phyloP scores from a whole-genome alignment of 371 early-diverging fungal genomes.

The Umbelopsis sp. region DNA sequence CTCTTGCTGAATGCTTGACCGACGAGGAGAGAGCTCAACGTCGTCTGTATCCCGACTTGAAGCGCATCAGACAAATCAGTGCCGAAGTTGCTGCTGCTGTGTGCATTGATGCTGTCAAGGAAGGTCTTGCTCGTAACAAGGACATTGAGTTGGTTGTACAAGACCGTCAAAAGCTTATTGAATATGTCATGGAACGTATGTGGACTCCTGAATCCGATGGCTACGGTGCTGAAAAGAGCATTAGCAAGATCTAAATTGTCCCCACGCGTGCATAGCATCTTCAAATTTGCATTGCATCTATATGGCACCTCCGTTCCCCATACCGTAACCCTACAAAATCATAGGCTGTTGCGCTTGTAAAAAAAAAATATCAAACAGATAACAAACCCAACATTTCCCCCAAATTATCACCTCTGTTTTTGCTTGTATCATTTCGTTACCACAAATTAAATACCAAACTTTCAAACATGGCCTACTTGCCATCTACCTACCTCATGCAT shows the following conservation, averaged over 20 bases:
- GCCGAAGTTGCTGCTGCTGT: slow-evolving; percentile 82
- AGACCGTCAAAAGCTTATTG: slow-evolving; percentile 5
- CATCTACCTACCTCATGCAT: too few species aligned
- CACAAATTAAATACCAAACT: too few species aligned
- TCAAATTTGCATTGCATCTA: background rate
- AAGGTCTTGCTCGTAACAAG: slow-evolving; percentile 52
- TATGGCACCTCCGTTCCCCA: too few species aligned
- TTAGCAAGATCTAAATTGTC: slow-evolving; percentile 11
- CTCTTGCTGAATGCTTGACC: slow-evolving; percentile 79
- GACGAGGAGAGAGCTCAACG: slow-evolving; percentile 66
- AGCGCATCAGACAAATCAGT: slow-evolving; percentile 83
- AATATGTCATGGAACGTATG: slow-evolving; percentile 53
- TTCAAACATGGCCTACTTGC: too few species aligned
- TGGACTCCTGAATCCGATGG: slow-evolving; percentile 38
- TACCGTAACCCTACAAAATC: too few species aligned
- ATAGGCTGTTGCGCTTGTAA: too few species aligned
- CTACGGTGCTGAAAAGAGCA: slow-evolving; percentile 15
- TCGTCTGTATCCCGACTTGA: slow-evolving; percentile 79
- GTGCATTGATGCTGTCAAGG: slow-evolving; percentile 65
- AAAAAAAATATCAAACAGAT: too few species aligned
- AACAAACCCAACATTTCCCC: too few species aligned
- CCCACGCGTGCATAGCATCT: background rate
- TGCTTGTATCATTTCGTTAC: too few species aligned
- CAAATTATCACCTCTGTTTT: too few species aligned
- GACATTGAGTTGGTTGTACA: slow-evolving; percentile 36